Evolutionary conservation across 306 rosid species (phyloP).

Genomic region (Mucuna pruriens): DNA sequence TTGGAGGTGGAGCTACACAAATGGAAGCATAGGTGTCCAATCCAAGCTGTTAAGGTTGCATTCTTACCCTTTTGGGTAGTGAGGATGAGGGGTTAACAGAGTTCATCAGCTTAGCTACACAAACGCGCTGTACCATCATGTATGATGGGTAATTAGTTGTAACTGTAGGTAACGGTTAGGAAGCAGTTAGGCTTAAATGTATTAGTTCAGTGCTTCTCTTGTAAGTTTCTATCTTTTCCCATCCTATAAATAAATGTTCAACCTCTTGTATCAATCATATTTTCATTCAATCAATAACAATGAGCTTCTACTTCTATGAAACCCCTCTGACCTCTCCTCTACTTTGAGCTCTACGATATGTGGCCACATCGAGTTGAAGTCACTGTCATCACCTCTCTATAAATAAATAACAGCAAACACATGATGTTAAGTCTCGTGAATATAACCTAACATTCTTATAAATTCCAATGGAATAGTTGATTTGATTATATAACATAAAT

Average conservation of each 20-base stretch:
- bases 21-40: too few relatives aligned
- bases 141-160: not conserved
- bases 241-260: not conserved
- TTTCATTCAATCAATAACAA: not conserved
- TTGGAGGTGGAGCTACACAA: too few relatives aligned
- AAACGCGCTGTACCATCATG: not conserved
- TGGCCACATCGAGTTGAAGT: not conserved
- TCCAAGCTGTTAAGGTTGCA: too few relatives aligned
- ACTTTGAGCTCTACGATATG: not conserved
- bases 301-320: not conserved
- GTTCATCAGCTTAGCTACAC: not conserved
- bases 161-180: not conserved
- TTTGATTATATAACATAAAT: not conserved
- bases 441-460: slow-evolving; percentile 13
- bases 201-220: not conserved
- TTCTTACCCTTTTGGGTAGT: too few relatives aligned
- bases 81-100: not conserved
- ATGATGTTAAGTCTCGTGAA: not conserved
- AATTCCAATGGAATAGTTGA: not conserved
- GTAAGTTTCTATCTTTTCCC: not conserved
- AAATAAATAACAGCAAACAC: not conserved
- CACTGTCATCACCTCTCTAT: not conserved
- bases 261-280: not conserved
- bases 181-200: not conserved
- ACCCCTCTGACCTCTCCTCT: not conserved